Evolutionary conservation across 768 basidiomycete species (phyloP).

Genomic region (Grammothele lineata): DNA sequence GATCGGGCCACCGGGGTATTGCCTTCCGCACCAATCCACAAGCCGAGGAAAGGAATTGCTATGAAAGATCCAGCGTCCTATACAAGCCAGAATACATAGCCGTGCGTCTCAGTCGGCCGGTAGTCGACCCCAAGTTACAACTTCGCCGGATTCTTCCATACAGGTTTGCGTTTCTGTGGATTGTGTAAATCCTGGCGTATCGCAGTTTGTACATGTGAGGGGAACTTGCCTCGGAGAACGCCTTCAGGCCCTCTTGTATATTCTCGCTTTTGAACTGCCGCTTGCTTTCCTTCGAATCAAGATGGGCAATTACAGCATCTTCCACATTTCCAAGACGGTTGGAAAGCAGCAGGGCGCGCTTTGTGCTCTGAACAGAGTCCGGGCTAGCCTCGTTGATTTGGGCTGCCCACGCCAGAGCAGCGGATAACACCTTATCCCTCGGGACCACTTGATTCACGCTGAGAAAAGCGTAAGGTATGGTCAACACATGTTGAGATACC

Average conservation of each 20-base stretch:
- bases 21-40: too few species aligned
- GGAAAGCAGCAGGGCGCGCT: slow-evolving; percentile 56
- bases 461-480: too few species aligned
- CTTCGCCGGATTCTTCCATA: slow-evolving; percentile 56
- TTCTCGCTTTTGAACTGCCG: slow-evolving; percentile 59
- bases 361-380: slow-evolving; percentile 75
- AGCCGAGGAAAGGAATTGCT: too few species aligned
- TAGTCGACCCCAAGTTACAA: too few species aligned
- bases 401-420: slow-evolving; percentile 59
- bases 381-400: slow-evolving; percentile 65
- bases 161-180: slow-evolving; percentile 43
- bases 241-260: slow-evolving; percentile 73
- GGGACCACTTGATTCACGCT: slow-evolving; percentile 75
- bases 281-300: slow-evolving; percentile 43
- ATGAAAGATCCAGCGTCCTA: too few species aligned
- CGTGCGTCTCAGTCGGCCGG: too few species aligned
- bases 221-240: slow-evolving; percentile 63
- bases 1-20: too few species aligned
- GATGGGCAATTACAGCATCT: slow-evolving; percentile 44
- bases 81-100: too few species aligned
- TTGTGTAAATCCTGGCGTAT: too few species aligned
- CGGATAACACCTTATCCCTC: slow-evolving; percentile 45
- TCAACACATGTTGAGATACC: too few species aligned
- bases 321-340: slow-evolving; percentile 49
- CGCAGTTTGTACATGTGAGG: too few species aligned